These are phyloP conservation scores for Globisporangium emineosum DNA, from an alignment of 352 stramenopile genomes.

Conservation along the genomic window DNA sequence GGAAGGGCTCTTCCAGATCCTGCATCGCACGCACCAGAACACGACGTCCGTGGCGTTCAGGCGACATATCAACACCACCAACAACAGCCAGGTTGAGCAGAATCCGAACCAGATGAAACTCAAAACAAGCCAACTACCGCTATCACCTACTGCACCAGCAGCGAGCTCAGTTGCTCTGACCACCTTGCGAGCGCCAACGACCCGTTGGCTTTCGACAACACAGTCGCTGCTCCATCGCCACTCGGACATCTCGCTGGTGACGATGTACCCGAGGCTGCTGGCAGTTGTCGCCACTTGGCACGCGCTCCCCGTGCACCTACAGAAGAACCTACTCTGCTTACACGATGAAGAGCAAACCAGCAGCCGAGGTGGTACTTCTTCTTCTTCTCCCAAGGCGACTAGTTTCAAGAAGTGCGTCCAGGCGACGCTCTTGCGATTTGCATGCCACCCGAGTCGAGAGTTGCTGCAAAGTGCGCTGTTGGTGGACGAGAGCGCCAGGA, in stretches of 20 bases:
- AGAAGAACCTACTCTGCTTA: conserved; percentile 28
- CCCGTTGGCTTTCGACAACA: conserved; percentile 12
- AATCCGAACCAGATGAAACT: not conserved
- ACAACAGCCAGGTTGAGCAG: not conserved
- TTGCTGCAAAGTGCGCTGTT: conserved; percentile 14
- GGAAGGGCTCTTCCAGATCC: conserved; percentile 48
- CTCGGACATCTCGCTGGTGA: conserved; percentile 24
- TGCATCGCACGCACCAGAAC: conserved; percentile 28
- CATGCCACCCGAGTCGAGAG: conserved; percentile 25
- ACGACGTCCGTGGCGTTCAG: conserved; percentile 23
- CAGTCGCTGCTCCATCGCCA: conserved; percentile 25
- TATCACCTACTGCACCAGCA: not conserved
- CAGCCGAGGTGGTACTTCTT: not conserved
- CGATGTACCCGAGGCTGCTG: conserved; percentile 33
- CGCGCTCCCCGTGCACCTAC: conserved; percentile 26
- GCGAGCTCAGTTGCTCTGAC: not conserved
- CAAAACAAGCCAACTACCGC: not conserved
- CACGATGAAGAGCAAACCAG: conserved; percentile 11
- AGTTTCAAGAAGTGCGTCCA: conserved; percentile 37
- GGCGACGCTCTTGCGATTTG: conserved; percentile 34
- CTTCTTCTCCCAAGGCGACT: not conserved
- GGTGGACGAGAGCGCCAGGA: not conserved
- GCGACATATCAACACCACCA: conserved; percentile 2
- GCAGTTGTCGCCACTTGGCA: conserved; percentile 20
- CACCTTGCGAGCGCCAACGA: not conserved